These are phyloP conservation scores for Macadamia tetraphylla DNA, from an alignment of 164 flowering plant species.

Conservation along the genomic window DNA sequence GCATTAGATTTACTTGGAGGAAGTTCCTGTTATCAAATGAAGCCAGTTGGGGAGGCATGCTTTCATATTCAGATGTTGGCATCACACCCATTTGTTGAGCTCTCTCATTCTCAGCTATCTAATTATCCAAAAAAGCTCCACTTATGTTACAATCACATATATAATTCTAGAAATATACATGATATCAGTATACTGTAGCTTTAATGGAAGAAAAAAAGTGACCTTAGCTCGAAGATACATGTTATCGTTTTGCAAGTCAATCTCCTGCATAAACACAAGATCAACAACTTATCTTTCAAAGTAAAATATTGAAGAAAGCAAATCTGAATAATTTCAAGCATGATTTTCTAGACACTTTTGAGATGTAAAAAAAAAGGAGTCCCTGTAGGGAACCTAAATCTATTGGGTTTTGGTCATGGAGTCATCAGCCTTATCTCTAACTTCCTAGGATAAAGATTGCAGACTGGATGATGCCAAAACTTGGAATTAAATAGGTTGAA, in stretches of 20 bases:
- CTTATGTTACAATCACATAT: not conserved
- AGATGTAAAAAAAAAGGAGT: too few relatives aligned
- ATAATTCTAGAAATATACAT: not conserved
- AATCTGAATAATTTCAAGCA: not conserved
- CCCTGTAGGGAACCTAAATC: too few relatives aligned
- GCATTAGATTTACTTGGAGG: conserved; percentile 65
- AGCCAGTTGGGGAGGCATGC: conserved; percentile 37
- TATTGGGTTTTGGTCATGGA: too few relatives aligned
- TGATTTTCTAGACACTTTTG: too few relatives aligned
- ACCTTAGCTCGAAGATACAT: conserved; percentile 88
- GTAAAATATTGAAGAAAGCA: not conserved
- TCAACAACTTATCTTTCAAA: not conserved
- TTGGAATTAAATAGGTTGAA: too few relatives aligned
- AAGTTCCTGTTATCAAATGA: conserved; percentile 53
- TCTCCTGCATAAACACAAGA: conserved; percentile 48
- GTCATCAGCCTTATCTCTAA: too few relatives aligned
- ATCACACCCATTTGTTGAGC: conserved; percentile 55
- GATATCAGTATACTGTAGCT: not conserved
- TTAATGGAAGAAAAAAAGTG: conserved; percentile 7
- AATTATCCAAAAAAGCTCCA: not conserved
- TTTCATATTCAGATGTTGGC: conserved; percentile 45
- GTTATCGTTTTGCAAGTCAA: conserved; percentile 76
- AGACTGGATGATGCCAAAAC: too few relatives aligned
- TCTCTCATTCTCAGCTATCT: conserved; percentile 78
- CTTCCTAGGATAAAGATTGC: too few relatives aligned